Evolutionary conservation across 768 basidiomycete species (phyloP).

Genomic region (Boletales sp.): DNA sequence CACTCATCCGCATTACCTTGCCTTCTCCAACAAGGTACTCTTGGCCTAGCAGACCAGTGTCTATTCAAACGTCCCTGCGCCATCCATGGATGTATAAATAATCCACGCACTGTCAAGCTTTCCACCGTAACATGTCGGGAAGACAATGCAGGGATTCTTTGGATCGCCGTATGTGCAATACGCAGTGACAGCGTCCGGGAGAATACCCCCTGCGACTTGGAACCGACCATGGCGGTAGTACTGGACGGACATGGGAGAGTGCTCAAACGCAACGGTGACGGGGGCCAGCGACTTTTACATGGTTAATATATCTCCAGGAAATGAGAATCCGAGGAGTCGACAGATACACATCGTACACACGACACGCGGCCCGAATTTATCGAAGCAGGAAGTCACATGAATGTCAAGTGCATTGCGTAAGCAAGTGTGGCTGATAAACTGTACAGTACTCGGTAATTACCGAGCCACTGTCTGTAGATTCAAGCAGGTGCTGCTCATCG

Average conservation of each 20-base stretch:
- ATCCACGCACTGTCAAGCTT: conserved; percentile 45
- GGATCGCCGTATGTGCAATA: conserved; percentile 54
- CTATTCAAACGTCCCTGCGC: conserved; percentile 7
- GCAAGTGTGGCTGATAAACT: conserved; percentile 37
- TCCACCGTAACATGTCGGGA: conserved; percentile 57
- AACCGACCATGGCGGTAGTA: conserved; percentile 56
- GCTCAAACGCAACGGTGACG: neutral
- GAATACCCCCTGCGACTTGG: conserved; percentile 46
- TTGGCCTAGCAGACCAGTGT: conserved; percentile 37
- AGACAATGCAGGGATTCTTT: conserved; percentile 54
- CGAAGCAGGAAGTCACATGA: too few relatives aligned
- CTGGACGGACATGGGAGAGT: conserved; percentile 30
- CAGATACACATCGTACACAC: too few relatives aligned
- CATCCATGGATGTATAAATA: neutral
- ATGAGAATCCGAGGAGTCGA: too few relatives aligned
- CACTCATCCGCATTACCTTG: conserved; percentile 34
- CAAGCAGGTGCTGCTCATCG: conserved; percentile 34
- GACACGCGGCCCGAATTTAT: too few relatives aligned
- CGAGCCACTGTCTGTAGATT: conserved; percentile 3
- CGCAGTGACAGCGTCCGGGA: conserved; percentile 58
- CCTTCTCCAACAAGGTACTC: conserved; percentile 48
- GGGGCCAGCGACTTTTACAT: too few relatives aligned
- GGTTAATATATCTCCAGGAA: too few relatives aligned
- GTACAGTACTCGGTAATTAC: conserved; percentile 36
- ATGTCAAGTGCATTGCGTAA: conserved; percentile 5